A percentile compares a stretch with the other conserved stretches of the same genome.
These are phyloP conservation scores for Erythrophleum ivorense DNA, from an alignment of 331 rosid genomes.

Conservation along the genomic window DNA sequence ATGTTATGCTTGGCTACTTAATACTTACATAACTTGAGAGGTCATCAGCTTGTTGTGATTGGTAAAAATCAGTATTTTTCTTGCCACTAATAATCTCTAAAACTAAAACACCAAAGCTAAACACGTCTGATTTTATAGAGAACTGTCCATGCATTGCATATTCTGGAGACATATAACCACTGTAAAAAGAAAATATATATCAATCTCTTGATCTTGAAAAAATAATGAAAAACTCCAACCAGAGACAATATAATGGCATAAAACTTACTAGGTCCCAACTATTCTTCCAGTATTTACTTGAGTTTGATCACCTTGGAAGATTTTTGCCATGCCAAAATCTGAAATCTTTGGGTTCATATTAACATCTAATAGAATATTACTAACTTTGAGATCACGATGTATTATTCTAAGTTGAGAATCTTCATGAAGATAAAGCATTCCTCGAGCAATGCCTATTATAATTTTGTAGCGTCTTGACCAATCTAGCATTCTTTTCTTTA, in stretches of 20 bases:
- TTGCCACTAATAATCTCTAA: slow-evolving; percentile 50
- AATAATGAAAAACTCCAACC: background rate
- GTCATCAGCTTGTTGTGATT: slow-evolving; percentile 5
- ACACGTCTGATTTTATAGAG: slow-evolving; percentile 50
- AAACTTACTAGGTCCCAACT: slow-evolving; percentile 48
- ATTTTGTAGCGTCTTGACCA: slow-evolving; percentile 50
- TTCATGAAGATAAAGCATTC: slow-evolving; percentile 49
- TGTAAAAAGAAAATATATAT: background rate
- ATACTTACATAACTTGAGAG: slow-evolving; percentile 47
- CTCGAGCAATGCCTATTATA: slow-evolving; percentile 47
- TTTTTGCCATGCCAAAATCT: slow-evolving; percentile 55
- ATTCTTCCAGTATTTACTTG: slow-evolving; percentile 29
- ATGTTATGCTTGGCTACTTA: background rate
- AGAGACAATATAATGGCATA: background rate
- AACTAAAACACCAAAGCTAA: slow-evolving; percentile 54
- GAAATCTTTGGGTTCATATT: slow-evolving; percentile 47
- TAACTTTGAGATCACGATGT: slow-evolving; percentile 48
- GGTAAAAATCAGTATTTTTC: slow-evolving; percentile 36
- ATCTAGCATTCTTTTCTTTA: slow-evolving; percentile 14
- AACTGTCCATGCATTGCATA: slow-evolving; percentile 46
- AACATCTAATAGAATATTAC: slow-evolving; percentile 43
- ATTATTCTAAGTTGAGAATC: slow-evolving; percentile 49
- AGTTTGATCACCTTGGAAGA: slow-evolving; percentile 39
- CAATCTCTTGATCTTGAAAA: background rate
- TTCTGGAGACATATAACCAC: slow-evolving; percentile 62